Conservation (phyloP, 176 grass and related monocot species). For the Avena sativa region DNA sequence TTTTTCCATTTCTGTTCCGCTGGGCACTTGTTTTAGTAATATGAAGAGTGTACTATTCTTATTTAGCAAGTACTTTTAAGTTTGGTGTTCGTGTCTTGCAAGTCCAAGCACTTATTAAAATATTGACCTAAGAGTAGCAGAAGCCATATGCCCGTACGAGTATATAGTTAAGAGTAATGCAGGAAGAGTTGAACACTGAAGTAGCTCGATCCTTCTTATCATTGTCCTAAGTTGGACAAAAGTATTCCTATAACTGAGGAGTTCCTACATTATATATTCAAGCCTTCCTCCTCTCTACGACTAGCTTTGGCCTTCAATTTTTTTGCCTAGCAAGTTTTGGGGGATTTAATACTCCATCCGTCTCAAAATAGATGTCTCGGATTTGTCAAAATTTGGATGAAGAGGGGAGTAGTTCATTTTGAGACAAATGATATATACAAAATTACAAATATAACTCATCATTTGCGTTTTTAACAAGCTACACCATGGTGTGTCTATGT, state of each 20-base stretch:
- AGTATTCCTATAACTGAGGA: not conserved
- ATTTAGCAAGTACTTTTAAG: not conserved
- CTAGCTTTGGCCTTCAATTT: not conserved
- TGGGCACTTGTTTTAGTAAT: not conserved
- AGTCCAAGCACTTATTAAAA: not conserved
- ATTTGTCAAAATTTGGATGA: too few relatives aligned
- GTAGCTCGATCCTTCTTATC: not conserved
- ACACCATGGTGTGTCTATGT: not conserved
- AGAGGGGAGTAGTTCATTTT: not conserved
- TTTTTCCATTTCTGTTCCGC: not conserved
- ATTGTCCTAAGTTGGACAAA: not conserved
- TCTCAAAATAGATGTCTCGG: too few relatives aligned
- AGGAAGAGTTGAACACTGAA: not conserved
- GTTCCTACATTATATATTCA: slow-evolving; percentile 35
- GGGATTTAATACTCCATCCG: not conserved
- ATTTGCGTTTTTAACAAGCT: not conserved
- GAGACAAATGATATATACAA: not conserved
- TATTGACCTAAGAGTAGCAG: slow-evolving; percentile 4
- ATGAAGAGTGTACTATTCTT: not conserved
- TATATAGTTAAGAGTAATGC: not conserved
- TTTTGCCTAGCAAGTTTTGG: not conserved
- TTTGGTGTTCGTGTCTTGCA: not conserved
- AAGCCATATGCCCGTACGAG: not conserved
- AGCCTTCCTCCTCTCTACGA: slow-evolving; percentile 2
- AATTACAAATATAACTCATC: not conserved